Base-by-base conservation (phyloP, 768 basidiomycete genomes). In the Suillus subalutaceus region DNA sequence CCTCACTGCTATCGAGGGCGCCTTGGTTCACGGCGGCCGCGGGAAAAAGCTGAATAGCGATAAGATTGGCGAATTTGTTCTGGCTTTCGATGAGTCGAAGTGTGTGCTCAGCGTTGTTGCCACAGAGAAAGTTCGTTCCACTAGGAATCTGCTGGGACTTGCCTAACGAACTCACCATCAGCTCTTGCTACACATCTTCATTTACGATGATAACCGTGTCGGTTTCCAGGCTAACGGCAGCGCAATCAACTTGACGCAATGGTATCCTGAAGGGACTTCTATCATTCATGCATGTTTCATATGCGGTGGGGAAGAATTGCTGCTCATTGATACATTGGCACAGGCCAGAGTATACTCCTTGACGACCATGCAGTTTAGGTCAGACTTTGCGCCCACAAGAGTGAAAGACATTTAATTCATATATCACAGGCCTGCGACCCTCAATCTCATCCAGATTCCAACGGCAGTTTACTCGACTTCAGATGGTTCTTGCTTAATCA, bases 301-400 rank as follows among this genome's bases (percentile, higher is more conserved):
- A 2, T 73, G 74, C 53, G 84, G 85, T 5, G 80, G 70, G 40
- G 87, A 89, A 67, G 88, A 89, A 63, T 60, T 89, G 2, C 68
- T 85, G 0, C 70, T 89, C 0, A 74, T 87, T 6, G 87, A 89
- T 65, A 77, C 78, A 0, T 68, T 64, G 3, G 74, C 75, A 0
- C 78, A 79, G 13, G 84, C 79, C 1, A 75, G 87, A 18, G 77
- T 88, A 20, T 88, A 81, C 67, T 88, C 88, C 1, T 69, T 87
- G 57, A 74, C 84, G 5, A 84, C 85, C 0, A 80, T 84, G 63
- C 83, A 86, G 53, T 87, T 86, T 64, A 74, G 87, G 87, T 88
- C 46, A 43, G 78, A 65, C n/a, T 16, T 50, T 15, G 26, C 48
- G 8, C 37, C 1, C 10, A 26, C 9, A 46, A 16, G 35, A 12